Evolutionary conservation across 2,329 filamentous ascomycete genomes (phyloP), one percentile per base, ranked within the genome.

Genomic region (Pestalotiopsis sp.): DNA sequence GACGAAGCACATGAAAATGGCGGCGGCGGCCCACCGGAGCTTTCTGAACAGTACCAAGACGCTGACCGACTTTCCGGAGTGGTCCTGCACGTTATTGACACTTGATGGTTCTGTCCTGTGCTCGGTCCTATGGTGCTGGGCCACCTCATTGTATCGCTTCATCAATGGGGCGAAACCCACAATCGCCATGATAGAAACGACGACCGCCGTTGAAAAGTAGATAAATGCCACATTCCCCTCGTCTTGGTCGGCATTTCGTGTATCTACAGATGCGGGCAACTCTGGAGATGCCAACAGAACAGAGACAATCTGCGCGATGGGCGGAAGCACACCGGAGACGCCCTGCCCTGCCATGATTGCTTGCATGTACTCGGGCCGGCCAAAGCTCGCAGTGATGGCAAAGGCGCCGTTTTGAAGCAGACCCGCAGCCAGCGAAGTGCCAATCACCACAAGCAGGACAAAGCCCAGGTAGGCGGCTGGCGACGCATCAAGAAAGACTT

Each of bases 311-410:
- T 98, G 95, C 1, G 94, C 93, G 61, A 76, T 85, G 62, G 93
- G 91, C 0, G 96, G 96, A 3, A 98, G 83, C 11, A 99, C 95
- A 38, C 96, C 96, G 0, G 96, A 95, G 3, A 99, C 86, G 39
- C 91, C 95, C 80, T 99, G 96, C 1, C 96, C 96, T 2, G 92
- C 91, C 95, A 99, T 98, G 80, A 98, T 94, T 25, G 92, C 95
- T 80, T 98, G 95, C 67, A 94, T 97, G 80, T 98, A 99, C 80
- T 96, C 93, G 23, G 92, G 89, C 66, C 93, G 86, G 41, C 91
- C 93, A 76, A 97, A 98, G 66, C 93, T 91, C 3, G 93, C 90
- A 3, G 94, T 94, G 78, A 95, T 98, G 3, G 96, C 94, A 78
- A 98, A 97, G 13, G 96, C 90, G 20, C 96, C 96, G 79, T 98